Evolutionary conservation across 306 rosid species (phyloP).

Genomic region (Castanea crenata): DNA sequence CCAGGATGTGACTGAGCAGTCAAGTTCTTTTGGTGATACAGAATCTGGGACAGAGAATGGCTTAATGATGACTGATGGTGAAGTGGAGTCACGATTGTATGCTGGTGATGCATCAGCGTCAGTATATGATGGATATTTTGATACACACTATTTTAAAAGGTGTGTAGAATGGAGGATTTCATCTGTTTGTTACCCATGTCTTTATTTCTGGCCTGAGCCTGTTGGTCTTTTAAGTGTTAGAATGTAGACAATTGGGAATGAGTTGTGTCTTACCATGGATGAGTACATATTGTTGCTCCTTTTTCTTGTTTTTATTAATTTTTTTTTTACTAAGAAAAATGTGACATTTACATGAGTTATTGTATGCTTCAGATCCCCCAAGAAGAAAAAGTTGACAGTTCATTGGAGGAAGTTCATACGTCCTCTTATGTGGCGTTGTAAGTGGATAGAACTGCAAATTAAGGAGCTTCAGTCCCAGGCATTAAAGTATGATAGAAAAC

Average conservation of each 20-base stretch:
- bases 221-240: neutral
- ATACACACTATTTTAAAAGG: constrained; percentile 2
- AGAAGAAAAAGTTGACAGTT: constrained; percentile 58
- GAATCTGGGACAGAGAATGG: constrained; percentile 45
- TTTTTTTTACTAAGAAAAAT: neutral
- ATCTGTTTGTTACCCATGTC: too few species aligned
- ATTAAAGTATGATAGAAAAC: constrained; percentile 51
- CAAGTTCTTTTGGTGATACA: constrained; percentile 78
- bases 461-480: constrained; percentile 56
- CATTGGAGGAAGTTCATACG: constrained; percentile 70
- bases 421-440: constrained; percentile 73
- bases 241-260: neutral
- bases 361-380: constrained; percentile 29
- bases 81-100: constrained; percentile 48
- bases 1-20: constrained; percentile 46
- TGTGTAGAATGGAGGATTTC: too few species aligned
- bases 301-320: neutral
- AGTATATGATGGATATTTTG: constrained; percentile 31
- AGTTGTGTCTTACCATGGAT: neutral
- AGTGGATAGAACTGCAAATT: constrained; percentile 71
- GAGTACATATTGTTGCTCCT: neutral
- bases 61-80: constrained; percentile 40
- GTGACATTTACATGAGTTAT: constrained; percentile 8
- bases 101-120: constrained; percentile 26
- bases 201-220: neutral